Evolutionary conservation across 257 asterid genomes (phyloP), one percentile per base, ranked within the genome.

Genomic region (Salvia miltiorrhiza): DNA sequence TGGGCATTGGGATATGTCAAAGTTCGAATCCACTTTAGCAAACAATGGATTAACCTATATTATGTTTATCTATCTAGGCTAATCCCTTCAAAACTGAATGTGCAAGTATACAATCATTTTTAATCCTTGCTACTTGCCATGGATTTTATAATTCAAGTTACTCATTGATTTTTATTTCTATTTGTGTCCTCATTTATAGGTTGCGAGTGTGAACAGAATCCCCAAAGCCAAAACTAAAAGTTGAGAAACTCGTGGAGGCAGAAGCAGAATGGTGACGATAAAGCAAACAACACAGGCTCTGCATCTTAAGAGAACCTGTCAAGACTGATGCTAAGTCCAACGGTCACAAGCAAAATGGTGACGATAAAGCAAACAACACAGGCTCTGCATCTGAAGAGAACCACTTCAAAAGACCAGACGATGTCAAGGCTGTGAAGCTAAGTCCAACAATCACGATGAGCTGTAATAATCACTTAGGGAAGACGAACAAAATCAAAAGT

Each of bases 191-290:
- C 33, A 3, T 37, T 35, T 75, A 73, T 61, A 94, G 99, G 96
- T 94, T 70, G 68, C 87, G 44, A 81, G 85, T 26, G 83, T 91
- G 39, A 84, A 91, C 78, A 84, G 82, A 78, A 91, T 94, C 72
- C 95, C 99, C 53, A n/a, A 94, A 89, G 85, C 97, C 99, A 69
- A 94, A 87, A 81, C 97, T 97, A 2, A 91, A 88, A 65, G 87
- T 88, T 19, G 97, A 93, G 88, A 93, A 93, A 83, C 81, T 84
- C 4, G 76, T 57, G 70, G 86, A 86, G 79, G 80, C 43, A 62
- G 95, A 87, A 73, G 77, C 85, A 4, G 87, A 77, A 49, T 64
- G 67, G 16, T 20, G 70, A 63, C 16, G 89, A 85, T 35, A 82
- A 87, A 74, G 52, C 77, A 76, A 83, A 82, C 24, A 32, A 82